phyloP scores from a whole-genome alignment of 176 grass and related monocot species.

The Ensete glaucum region DNA sequence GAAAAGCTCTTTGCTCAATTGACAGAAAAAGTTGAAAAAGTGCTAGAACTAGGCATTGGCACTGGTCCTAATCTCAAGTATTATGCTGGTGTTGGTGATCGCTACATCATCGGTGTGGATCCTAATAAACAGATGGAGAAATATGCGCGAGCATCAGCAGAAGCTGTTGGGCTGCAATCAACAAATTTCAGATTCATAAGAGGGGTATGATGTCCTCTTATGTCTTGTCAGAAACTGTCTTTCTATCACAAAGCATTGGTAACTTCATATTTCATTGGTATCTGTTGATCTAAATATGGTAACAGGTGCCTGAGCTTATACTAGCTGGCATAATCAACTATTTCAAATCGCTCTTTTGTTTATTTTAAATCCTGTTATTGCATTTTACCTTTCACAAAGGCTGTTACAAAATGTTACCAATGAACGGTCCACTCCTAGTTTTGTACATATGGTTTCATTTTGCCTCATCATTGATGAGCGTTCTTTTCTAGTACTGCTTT shows the following conservation, averaged over 20 bases:
- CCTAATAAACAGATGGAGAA: conserved; percentile 83
- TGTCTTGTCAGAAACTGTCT: neutral
- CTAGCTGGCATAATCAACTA: too few species aligned
- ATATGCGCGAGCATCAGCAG: conserved; percentile 53
- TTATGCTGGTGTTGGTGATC: conserved; percentile 30
- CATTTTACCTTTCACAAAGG: too few species aligned
- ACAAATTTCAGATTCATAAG: conserved; percentile 53
- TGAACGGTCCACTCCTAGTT: too few species aligned
- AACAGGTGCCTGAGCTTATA: too few species aligned
- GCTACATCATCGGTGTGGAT: conserved; percentile 58
- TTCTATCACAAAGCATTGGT: neutral
- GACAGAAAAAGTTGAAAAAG: conserved; percentile 22
- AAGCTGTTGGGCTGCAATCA: conserved; percentile 39
- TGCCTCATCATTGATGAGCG: too few species aligned
- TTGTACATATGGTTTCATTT: too few species aligned
- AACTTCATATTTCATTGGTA: neutral
- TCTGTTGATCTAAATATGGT: too few species aligned
- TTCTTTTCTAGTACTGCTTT: too few species aligned
- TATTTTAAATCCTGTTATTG: too few species aligned
- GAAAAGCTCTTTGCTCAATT: conserved; percentile 58
- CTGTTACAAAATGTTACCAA: too few species aligned
- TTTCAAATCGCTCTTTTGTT: too few species aligned
- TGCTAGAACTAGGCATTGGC: conserved; percentile 74
- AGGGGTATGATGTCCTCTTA: conserved; percentile 40
- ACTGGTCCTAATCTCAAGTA: conserved; percentile 84